Base-by-base conservation (phyloP, 495 filamentous ascomycete genomes). In the Aspergillus campestris region DNA sequence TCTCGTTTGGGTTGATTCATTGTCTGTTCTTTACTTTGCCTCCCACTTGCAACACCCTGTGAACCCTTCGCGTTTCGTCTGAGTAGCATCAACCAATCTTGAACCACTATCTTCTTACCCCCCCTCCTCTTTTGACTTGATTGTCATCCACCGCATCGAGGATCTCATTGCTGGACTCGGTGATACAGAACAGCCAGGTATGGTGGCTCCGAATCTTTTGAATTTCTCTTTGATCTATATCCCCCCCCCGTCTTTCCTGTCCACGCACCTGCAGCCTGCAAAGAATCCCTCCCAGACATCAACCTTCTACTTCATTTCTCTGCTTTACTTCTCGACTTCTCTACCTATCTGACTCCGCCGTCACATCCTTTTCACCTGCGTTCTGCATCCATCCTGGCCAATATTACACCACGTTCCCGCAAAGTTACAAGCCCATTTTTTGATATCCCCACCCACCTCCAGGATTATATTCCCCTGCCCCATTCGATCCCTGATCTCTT, bases 381-480 rank as follows among this genome's bases (percentile, higher is more conserved):
- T 64, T 56, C 62, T 69, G 64, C 62, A 64, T 57, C 49, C 55
- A 69, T 59, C 63, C 65, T 60, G 56, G 65, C 58, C 59, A 52
- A 60, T 59, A 67, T 69, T 67, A 69, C 65, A 69, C 65, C 51
- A 61, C 58, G 56, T 65, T 61, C 56, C 61, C 59, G 57, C 62
- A 64, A 24, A 66, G 56, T 62, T 56, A 63, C 55, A 54, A 64
- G 60, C 54, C 54, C 56, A 56, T 46, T 3, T 48, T 48, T 52
- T 60, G 53, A 56, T 53, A 55, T 55, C 52, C 45, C 48, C 56
- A 50, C 53, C 52, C 53, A 59, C 43, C 55, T 49, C 48, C 42
- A 34, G 46, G 40, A 38, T 40, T 50, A 41, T 47, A 49, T 42
- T 52, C 40, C 41, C 45, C 44, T 50, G 30, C 45, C 38, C 33